Evolutionary conservation across 257 asterid species (phyloP).

Genomic region (Orobanche coerulescens): DNA sequence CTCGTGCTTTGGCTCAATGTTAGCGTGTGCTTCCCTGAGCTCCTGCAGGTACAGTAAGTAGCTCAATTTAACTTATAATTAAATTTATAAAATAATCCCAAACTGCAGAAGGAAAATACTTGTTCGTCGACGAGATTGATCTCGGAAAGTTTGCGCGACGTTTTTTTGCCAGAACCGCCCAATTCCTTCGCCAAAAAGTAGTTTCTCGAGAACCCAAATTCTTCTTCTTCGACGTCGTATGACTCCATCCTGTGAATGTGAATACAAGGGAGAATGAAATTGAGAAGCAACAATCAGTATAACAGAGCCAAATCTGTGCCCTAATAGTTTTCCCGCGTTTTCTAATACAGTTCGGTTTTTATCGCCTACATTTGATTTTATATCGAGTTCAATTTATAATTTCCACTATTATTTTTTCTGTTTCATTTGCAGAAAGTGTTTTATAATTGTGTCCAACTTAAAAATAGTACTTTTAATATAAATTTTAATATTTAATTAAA

Average conservation of each 20-base stretch:
- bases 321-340: conserved; percentile 32
- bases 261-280: not conserved
- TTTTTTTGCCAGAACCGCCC: conserved; percentile 57
- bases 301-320: conserved; percentile 13
- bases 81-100: not conserved
- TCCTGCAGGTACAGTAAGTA: conserved; percentile 36
- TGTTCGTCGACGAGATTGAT: conserved; percentile 67
- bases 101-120: conserved; percentile 29
- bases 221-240: conserved; percentile 58
- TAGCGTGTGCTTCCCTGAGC: conserved; percentile 59
- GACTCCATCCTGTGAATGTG: conserved; percentile 33
- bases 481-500: no score
- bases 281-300: not conserved
- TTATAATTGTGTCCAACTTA: no score
- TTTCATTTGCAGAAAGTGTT: no score
- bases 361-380: not conserved
- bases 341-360: not conserved
- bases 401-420: no score
- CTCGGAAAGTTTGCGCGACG: conserved; percentile 59
- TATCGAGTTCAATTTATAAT: no score
- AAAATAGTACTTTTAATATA: no score
- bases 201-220: conserved; percentile 86
- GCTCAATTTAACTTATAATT: not conserved
- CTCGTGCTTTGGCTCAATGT: conserved; percentile 69
- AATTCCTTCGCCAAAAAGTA: conserved; percentile 79